These are phyloP conservation scores for Eimeria sp. DNA, from an alignment of 169 alveolate species.

Conservation along the genomic window DNA sequence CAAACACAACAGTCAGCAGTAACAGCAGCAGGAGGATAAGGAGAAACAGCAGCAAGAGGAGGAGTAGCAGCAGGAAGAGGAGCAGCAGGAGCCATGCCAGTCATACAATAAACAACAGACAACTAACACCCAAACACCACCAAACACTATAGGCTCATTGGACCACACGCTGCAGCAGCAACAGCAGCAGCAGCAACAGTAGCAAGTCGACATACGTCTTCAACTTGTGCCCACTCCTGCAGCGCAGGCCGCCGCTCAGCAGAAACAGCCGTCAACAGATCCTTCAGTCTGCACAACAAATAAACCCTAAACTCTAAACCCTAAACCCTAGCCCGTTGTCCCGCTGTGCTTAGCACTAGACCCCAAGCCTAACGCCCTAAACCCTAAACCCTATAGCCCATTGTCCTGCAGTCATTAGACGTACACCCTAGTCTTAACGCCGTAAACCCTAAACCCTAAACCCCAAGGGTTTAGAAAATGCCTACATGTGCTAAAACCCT, in stretches of 20 bases:
- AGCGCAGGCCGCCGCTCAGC: conserved; percentile 38
- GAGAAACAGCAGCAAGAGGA: neutral
- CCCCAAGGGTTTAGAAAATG: neutral
- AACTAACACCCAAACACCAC: neutral
- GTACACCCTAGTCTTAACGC: neutral
- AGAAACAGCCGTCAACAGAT: neutral
- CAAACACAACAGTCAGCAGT: neutral
- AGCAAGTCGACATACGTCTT: neutral
- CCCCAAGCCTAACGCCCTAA: neutral
- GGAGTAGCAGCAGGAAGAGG: neutral
- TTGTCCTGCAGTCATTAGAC: too few species aligned
- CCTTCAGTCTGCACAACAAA: conserved; percentile 12
- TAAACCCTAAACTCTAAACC: neutral
- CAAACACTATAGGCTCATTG: too few species aligned
- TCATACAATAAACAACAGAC: neutral
- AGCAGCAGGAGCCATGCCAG: too few species aligned
- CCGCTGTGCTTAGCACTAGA: neutral
- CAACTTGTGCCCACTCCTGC: conserved; percentile 37
- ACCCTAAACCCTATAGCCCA: neutral
- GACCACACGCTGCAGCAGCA: neutral
- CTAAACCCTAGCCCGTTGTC: neutral
- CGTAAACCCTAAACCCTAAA: conserved; percentile 21
- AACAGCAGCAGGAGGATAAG: conserved; percentile 8
- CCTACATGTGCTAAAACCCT: conserved; percentile 45
- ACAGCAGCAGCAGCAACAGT: neutral